Conservation (phyloP, 495 filamentous ascomycete genomes). For the Opeltia flavorubescens region DNA sequence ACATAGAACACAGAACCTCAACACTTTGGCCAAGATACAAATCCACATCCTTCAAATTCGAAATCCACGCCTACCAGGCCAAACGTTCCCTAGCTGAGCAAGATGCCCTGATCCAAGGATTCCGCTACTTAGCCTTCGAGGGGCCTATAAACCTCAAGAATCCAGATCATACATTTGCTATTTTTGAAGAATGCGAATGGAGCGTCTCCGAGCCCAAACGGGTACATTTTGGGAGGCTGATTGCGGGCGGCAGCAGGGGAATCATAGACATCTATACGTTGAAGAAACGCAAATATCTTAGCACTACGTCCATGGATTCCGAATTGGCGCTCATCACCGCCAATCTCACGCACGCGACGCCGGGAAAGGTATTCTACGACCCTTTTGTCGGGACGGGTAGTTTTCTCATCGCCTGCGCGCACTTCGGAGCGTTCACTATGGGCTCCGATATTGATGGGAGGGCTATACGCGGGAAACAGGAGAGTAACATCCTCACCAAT, state of each 20-base stretch:
- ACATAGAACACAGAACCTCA: constrained; percentile 41
- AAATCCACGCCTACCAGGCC: constrained; percentile 61
- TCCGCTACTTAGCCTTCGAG: constrained; percentile 60
- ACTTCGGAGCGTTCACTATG: constrained; percentile 69
- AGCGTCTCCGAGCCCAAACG: constrained; percentile 39
- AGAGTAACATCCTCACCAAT: constrained; percentile 51
- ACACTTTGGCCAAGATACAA: constrained; percentile 51
- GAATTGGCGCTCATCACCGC: constrained; percentile 85
- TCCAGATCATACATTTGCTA: constrained; percentile 56
- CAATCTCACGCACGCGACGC: constrained; percentile 71
- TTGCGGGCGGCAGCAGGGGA: constrained; percentile 48
- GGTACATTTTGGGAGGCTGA: constrained; percentile 56
- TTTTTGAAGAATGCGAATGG: constrained; percentile 66
- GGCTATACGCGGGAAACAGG: constrained; percentile 57
- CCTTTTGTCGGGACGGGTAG: constrained; percentile 92
- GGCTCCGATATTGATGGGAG: constrained; percentile 91
- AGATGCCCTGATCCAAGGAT: constrained; percentile 59
- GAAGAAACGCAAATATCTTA: constrained; percentile 86
- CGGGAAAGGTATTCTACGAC: constrained; percentile 77
- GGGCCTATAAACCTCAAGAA: constrained; percentile 62
- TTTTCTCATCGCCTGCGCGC: constrained; percentile 72
- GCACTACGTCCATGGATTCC: constrained; percentile 92
- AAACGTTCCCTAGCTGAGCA: constrained; percentile 46
- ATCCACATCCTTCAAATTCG: constrained; percentile 61
- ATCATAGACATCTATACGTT: constrained; percentile 66